Evolutionary conservation across 371 early-diverging fungal species (phyloP).

Genomic region (Quaeritorhiza haematococci): DNA sequence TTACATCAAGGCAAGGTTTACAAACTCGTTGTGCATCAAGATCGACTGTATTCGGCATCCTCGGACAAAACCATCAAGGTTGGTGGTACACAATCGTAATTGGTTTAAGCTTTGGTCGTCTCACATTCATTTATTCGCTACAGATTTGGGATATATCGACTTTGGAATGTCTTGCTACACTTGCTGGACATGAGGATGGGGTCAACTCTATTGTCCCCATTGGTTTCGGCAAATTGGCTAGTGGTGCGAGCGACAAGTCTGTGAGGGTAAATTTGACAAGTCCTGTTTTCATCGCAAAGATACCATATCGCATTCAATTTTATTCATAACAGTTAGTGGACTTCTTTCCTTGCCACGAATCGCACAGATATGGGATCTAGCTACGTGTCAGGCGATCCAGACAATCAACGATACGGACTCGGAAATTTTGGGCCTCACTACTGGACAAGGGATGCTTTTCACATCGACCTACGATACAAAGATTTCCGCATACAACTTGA

Average conservation of each 20-base stretch:
- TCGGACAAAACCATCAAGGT: slow-evolving; percentile 56
- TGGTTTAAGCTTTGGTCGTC: neutral
- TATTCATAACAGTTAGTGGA: neutral
- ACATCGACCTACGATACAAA: slow-evolving; percentile 60
- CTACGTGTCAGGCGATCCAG: slow-evolving; percentile 34
- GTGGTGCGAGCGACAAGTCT: slow-evolving; percentile 52
- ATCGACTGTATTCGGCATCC: slow-evolving; percentile 52
- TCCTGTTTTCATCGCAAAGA: neutral
- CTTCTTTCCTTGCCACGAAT: neutral
- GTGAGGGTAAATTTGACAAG: slow-evolving; percentile 40
- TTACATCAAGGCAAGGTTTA: slow-evolving; percentile 53
- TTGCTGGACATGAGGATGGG: slow-evolving; percentile 56
- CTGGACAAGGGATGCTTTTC: slow-evolving; percentile 49
- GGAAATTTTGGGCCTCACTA: slow-evolving; percentile 54
- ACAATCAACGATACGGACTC: slow-evolving; percentile 44
- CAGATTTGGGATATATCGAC: slow-evolving; percentile 52
- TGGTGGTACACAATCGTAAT: neutral
- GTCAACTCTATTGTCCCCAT: slow-evolving; percentile 51
- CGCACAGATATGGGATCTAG: slow-evolving; percentile 60
- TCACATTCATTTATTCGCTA: neutral
- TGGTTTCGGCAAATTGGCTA: slow-evolving; percentile 38
- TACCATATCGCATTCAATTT: neutral
- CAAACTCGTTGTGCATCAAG: slow-evolving; percentile 18
- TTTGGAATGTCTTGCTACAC: slow-evolving; percentile 45
- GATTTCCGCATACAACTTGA: slow-evolving; percentile 51